Percentiles rank a stretch among this genome's conserved stretches.
Conservation (phyloP, 2,329 filamentous ascomycete genomes). For the Talaromyces sp. region DNA sequence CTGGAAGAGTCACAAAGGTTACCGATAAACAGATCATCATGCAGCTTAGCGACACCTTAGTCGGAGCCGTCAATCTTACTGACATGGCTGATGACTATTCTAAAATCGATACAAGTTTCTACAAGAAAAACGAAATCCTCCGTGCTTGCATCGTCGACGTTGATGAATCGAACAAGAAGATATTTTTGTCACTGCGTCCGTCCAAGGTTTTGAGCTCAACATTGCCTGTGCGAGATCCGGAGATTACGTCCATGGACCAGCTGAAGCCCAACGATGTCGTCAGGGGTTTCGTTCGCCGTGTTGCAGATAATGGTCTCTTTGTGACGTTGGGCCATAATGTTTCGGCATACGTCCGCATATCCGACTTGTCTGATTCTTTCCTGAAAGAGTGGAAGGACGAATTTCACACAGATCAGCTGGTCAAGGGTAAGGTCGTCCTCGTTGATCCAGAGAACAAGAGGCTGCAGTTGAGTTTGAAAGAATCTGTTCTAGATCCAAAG, state of each 20-base stretch:
- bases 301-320: slow-evolving; percentile 85
- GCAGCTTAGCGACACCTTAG: slow-evolving; percentile 75
- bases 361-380: slow-evolving; percentile 84
- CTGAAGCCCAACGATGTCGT: slow-evolving; percentile 74
- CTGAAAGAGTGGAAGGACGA: slow-evolving; percentile 93
- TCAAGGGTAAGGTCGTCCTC: slow-evolving; percentile 77
- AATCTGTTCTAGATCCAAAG: slow-evolving; percentile 74
- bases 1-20: slow-evolving; percentile 79
- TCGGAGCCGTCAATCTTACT: slow-evolving; percentile 74
- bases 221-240: slow-evolving; percentile 72
- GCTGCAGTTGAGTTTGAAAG: slow-evolving; percentile 81
- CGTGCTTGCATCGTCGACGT: slow-evolving; percentile 81
- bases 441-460: slow-evolving; percentile 67
- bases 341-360: slow-evolving; percentile 77
- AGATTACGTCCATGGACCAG: slow-evolving; percentile 69
- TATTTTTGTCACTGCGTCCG: slow-evolving; percentile 76
- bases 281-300: slow-evolving; percentile 87
- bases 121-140: slow-evolving; percentile 80
- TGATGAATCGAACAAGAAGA: slow-evolving; percentile 77
- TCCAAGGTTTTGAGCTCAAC: slow-evolving; percentile 88
- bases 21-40: slow-evolving; percentile 80
- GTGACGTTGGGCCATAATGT: slow-evolving; percentile 77
- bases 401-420: slow-evolving; percentile 84
- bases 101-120: slow-evolving; percentile 69
- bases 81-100: slow-evolving; percentile 86